Conservation (phyloP, 2,329 filamentous ascomycete species). For the Sclerotinia glacialis region DNA sequence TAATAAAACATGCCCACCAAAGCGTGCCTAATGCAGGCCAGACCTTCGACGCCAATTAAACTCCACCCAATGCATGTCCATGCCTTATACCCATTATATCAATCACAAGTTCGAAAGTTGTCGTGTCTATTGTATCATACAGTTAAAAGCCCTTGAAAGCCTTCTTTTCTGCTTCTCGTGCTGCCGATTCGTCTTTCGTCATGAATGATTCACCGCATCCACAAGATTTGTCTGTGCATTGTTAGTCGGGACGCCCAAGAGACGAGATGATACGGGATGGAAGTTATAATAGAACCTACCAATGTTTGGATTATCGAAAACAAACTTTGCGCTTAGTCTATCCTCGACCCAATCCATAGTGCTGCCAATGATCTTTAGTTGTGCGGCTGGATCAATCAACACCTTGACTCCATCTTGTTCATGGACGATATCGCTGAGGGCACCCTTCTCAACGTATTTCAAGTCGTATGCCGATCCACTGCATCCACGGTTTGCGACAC, state of each 20-base stretch:
- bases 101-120: slow-evolving; percentile 23
- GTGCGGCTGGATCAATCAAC: slow-evolving; percentile 91
- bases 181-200: slow-evolving; percentile 46
- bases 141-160: slow-evolving; percentile 6
- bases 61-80: slow-evolving; percentile 38
- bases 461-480: slow-evolving; percentile 91
- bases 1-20: not conserved
- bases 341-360: slow-evolving; percentile 99
- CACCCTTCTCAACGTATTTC: slow-evolving; percentile 91
- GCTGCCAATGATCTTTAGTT: slow-evolving; percentile 96
- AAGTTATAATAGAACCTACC: slow-evolving; percentile 60
- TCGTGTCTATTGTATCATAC: slow-evolving; percentile 35
- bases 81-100: slow-evolving; percentile 23
- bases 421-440: slow-evolving; percentile 83
- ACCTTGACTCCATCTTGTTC: slow-evolving; percentile 97
- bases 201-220: slow-evolving; percentile 97
- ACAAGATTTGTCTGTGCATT: slow-evolving; percentile 77
- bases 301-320: slow-evolving; percentile 97
- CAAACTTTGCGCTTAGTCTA: slow-evolving; percentile 85
- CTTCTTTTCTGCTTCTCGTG: slow-evolving; percentile 14
- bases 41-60: slow-evolving; percentile 21
- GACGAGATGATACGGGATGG: not conserved
- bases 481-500: slow-evolving; percentile 90
- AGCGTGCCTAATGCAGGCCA: not conserved
- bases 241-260: not conserved